These are phyloP conservation scores for Hypoxylon cercidicola DNA, from an alignment of 495 filamentous ascomycete genomes.

Conservation along the genomic window DNA sequence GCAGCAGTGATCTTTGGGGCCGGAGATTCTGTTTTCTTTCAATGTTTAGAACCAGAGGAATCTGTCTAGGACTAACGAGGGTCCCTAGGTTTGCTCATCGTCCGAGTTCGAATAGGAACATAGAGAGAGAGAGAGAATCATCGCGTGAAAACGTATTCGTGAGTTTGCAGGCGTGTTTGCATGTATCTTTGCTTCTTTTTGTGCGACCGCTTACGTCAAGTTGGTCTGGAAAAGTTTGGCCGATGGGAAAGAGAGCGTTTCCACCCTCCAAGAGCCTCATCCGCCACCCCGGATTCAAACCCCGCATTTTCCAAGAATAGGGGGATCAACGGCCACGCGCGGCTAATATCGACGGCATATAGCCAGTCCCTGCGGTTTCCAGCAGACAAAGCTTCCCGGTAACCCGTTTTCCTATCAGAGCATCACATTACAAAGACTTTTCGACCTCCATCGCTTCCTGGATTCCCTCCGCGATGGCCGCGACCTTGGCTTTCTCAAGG, in stretches of 20 bases:
- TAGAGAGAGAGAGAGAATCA: conserved; percentile 19
- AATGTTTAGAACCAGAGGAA: conserved; percentile 12
- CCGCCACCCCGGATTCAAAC: conserved; percentile 41
- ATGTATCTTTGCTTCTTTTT: neutral
- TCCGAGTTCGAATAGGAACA: conserved; percentile 16
- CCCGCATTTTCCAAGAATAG: conserved; percentile 39
- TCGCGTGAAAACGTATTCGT: conserved; percentile 30
- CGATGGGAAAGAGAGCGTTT: conserved; percentile 18
- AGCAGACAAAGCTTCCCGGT: conserved; percentile 26
- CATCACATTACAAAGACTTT: conserved; percentile 52
- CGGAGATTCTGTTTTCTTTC: conserved; percentile 1
- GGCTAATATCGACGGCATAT: conserved; percentile 41
- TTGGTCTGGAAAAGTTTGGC: neutral
- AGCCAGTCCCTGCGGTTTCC: conserved; percentile 37
- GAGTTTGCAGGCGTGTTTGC: conserved; percentile 1
- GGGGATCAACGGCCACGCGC: conserved; percentile 38
- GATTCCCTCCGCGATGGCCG: conserved; percentile 75
- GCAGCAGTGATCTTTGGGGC: conserved; percentile 16
- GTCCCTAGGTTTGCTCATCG: conserved; percentile 22
- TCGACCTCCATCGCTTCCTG: conserved; percentile 72
- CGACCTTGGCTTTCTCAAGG: conserved; percentile 67
- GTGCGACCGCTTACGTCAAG: conserved; percentile 24
- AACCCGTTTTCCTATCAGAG: conserved; percentile 33
- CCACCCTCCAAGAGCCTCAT: conserved; percentile 39
- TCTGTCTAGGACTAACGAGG: conserved; percentile 28